Evolutionary conservation across 192 early-diverging fungal genomes (phyloP), one percentile per base, ranked within the genome.

Genomic region (Linnemannia elongata): DNA sequence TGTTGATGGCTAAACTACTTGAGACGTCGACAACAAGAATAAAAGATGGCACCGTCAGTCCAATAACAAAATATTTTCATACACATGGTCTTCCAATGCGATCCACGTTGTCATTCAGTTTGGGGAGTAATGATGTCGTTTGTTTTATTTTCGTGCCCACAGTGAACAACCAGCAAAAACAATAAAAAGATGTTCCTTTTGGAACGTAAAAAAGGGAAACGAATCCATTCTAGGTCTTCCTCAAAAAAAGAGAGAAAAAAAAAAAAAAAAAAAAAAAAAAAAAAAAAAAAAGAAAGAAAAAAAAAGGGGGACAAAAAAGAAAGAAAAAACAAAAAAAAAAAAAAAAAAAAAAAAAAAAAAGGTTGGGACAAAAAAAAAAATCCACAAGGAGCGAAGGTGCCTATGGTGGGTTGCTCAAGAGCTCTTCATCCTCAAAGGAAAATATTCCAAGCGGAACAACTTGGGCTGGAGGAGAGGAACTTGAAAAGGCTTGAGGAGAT

Each of bases 311-410:
- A 8, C 8, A 13, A 44, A 22, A 72, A 47, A 72, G 12, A 10
- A 39, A 27, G 7, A 47, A 72, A 47, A 7, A 47, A 47, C 0
- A 30, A 30, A 33, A 66, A 33, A 66, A 33, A 35, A 12, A 66
- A 66, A 66, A 33, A 33, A 33, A 66, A 33, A 9, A 60, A 66
- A 33, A 33, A 66, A 33, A 27, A 60, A 60, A 27, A 7, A 2
- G 24, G 0, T 6, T 6, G 24, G 47, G 22, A 10, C 42, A 74
- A 63, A 83, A 78, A 83, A 77, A 83, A 83, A 83, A 83, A 68
- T 15, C 57, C n/a, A 36, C 63, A 17, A 7, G 22, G 13, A n/a
- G 15, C 20, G 69, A 57, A 76, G 42, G 10, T 38, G 10, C 12
- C 35, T 60, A 83, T 52, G 82, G 57, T 60, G 83, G 69, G 27